Base-by-base conservation (phyloP, 164 flowering plant species). In the Nymphaea thermarum region DNA sequence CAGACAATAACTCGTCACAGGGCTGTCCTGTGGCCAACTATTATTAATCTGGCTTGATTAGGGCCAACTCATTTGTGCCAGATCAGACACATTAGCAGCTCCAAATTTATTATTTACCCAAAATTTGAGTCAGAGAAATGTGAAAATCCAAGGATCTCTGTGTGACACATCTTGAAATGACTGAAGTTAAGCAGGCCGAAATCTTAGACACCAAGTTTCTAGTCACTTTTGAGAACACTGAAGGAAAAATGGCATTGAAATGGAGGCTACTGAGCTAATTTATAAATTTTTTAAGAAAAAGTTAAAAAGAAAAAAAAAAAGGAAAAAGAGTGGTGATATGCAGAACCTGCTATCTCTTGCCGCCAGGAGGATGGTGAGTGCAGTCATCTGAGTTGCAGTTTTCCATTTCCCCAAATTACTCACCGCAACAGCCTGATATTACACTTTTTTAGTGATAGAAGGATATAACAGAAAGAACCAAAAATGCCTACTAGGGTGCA, bases 331-430 rank as follows among this genome's bases (percentile, higher is more conserved):
- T 47, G 55, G 7, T 7, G 55, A 4, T 12, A 47, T 47, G 55
- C 5, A 47, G 55, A 47, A 90, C 98, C 95, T 89, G 87, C 82
- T 81, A 68, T 88, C 97, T 77, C 96, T 79, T 16, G 87, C 75
- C 16, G 88, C 93, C 64, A 91, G 77, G 67, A 93, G 94, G 74
- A 89, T 79, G 66, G 95, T 91, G 67, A 93, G 80, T 63, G 98
- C 90, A 43, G 71, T 85, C 98, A 94, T 94, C 83, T 94, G 98
- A 4, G 91, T 80, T 65, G 96, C 97, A 63, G 96, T 94, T 83
- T 94, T 94, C 98, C 96, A 91, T 77, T 94, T 94, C 60, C 97
- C 98, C 77, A 89, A 77, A 73, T 81, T 94, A 82, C 88, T 94
- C 62, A 94, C 98, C 64, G 98, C 95, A 78, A 93, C 98, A 66